phyloP scores from a whole-genome alignment of 139 green algal genomes.

The Micractinium sp. region DNA sequence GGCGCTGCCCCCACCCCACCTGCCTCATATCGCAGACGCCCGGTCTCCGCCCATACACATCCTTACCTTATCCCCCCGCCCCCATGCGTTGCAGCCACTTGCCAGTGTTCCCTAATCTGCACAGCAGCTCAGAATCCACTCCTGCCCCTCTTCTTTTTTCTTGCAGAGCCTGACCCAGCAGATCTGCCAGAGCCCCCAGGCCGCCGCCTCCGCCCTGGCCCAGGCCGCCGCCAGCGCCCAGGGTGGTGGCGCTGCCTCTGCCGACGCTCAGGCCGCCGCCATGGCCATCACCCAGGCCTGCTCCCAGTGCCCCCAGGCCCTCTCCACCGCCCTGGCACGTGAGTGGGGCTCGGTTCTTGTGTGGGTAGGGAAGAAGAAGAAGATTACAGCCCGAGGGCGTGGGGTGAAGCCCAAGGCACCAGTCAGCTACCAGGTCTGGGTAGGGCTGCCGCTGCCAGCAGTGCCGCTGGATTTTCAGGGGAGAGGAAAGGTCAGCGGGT shows the following conservation, averaged over 20 bases:
- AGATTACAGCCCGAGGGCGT: no score
- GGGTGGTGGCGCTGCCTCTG: not conserved
- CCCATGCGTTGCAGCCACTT: no score
- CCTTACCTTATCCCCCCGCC: no score
- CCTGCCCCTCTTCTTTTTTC: not conserved
- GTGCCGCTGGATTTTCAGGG: no score
- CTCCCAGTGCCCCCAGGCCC: not conserved
- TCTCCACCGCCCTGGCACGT: not conserved
- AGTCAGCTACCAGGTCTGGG: no score
- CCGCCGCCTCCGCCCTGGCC: not conserved
- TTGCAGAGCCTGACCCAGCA: not conserved
- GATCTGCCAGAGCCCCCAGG: not conserved
- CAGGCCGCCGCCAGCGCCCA: not conserved
- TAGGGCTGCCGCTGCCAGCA: no score
- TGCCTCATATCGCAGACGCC: not conserved
- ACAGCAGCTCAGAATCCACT: no score
- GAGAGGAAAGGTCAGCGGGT: no score
- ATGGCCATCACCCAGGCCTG: not conserved
- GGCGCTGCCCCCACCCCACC: not conserved
- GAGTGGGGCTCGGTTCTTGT: not conserved
- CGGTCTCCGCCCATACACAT: no score
- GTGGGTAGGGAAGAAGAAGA: no score
- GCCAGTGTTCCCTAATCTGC: no score
- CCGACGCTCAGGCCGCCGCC: not conserved
- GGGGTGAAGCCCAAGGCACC: no score